Conservation (phyloP, 2,329 filamentous ascomycete species). For the Albifimbria verrucaria region DNA sequence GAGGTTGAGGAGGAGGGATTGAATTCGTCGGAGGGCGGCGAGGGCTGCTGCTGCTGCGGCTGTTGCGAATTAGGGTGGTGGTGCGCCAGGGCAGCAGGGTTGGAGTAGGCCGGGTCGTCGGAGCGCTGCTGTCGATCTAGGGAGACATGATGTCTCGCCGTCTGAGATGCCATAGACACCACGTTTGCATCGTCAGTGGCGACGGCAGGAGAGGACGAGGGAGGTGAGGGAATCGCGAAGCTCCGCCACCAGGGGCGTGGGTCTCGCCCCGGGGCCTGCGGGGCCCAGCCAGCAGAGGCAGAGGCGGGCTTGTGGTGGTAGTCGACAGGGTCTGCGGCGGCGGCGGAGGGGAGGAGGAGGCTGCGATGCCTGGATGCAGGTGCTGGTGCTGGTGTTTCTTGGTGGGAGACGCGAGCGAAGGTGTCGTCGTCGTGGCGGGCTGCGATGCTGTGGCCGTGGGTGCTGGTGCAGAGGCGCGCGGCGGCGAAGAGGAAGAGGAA, state of each 20-base stretch:
- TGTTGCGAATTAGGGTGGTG: background rate
- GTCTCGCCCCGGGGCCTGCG: background rate
- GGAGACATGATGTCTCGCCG: constrained; percentile 25
- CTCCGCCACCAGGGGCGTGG: constrained; percentile 28
- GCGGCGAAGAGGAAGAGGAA: constrained; percentile 14
- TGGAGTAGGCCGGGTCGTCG: constrained; percentile 14
- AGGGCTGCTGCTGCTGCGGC: constrained; percentile 27
- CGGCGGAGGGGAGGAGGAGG: background rate
- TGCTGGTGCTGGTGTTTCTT: constrained; percentile 7
- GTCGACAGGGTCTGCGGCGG: background rate
- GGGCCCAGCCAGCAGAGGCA: background rate
- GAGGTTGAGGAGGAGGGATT: constrained; percentile 34
- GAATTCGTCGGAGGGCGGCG: constrained; percentile 32
- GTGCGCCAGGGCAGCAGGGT: constrained; percentile 5
- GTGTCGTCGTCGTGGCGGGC: constrained; percentile 1
- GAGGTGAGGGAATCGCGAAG: constrained; percentile 52
- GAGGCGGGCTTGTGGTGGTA: background rate
- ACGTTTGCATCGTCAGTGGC: constrained; percentile 38
- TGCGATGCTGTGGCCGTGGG: background rate
- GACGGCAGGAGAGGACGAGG: constrained; percentile 48
- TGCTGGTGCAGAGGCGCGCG: constrained; percentile 2
- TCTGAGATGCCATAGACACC: constrained; percentile 47
- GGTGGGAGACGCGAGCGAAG: constrained; percentile 12
- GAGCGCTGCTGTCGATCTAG: constrained; percentile 15
- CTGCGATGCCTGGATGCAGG: background rate